Conservation (phyloP, 2,329 filamentous ascomycete genomes). For the Pyrenochaeta sp. region DNA sequence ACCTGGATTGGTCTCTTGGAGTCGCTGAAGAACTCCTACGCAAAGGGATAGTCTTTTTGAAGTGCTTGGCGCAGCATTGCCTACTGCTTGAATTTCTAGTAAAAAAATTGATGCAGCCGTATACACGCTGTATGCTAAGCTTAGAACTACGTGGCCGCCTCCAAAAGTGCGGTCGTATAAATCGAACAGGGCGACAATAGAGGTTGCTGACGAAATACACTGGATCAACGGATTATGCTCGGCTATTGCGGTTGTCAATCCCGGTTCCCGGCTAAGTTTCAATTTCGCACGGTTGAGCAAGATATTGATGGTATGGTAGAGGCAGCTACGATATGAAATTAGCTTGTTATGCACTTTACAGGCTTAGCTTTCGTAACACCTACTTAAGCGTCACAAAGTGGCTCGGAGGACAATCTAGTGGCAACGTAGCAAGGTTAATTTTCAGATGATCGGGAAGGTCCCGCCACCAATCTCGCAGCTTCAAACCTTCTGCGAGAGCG, state of each 20-base stretch:
- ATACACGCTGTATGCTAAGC: slow-evolving; percentile 18
- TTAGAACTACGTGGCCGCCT: slow-evolving; percentile 12
- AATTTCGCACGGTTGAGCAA: slow-evolving; percentile 15
- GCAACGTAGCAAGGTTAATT: slow-evolving; percentile 6
- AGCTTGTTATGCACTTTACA: not conserved
- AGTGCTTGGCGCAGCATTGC: slow-evolving; percentile 7
- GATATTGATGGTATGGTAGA: slow-evolving; percentile 19
- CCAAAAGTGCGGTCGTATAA: slow-evolving; percentile 14
- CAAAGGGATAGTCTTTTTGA: slow-evolving; percentile 5
- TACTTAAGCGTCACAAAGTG: slow-evolving; percentile 18
- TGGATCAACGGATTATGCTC: slow-evolving; percentile 17
- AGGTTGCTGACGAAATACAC: slow-evolving; percentile 18
- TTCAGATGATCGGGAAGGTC: slow-evolving; percentile 16
- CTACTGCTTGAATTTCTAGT: slow-evolving; percentile 14
- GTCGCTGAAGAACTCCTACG: too few relatives aligned
- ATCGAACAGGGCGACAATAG: slow-evolving; percentile 15
- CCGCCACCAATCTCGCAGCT: slow-evolving; percentile 16
- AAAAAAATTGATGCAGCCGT: slow-evolving; percentile 17
- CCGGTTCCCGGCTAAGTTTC: slow-evolving; percentile 12
- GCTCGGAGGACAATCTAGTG: slow-evolving; percentile 13
- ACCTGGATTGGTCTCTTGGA: too few relatives aligned
- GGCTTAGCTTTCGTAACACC: not conserved
- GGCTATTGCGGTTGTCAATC: not conserved
- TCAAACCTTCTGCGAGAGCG: slow-evolving; percentile 5
- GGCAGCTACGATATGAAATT: slow-evolving; percentile 3